Evolutionary conservation across 2,329 filamentous ascomycete genomes (phyloP).

Genomic region (Myriosclerotinia scirpicola): DNA sequence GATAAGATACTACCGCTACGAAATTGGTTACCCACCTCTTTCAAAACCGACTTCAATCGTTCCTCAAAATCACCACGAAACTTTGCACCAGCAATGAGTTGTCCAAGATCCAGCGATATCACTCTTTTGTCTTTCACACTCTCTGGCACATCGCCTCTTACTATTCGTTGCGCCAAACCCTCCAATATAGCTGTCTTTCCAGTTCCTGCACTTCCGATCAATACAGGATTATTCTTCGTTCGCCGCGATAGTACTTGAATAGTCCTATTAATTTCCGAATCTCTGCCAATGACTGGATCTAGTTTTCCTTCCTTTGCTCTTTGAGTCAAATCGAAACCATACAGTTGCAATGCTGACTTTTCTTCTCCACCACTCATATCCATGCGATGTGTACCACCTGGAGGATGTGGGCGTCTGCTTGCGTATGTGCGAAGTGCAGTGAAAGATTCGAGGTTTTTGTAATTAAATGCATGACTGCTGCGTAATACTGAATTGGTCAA

Average conservation of each 20-base stretch:
- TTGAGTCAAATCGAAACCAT: constrained; percentile 84
- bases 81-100: constrained; percentile 92
- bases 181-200: constrained; percentile 94
- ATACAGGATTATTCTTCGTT: constrained; percentile 85
- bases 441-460: constrained; percentile 43
- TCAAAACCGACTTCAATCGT: constrained; percentile 83
- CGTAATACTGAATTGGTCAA: constrained; percentile 20
- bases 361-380: constrained; percentile 73
- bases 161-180: constrained; percentile 84
- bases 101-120: constrained; percentile 82
- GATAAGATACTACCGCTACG: background rate
- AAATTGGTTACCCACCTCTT: constrained; percentile 55
- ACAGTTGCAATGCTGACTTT: constrained; percentile 88
- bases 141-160: constrained; percentile 89
- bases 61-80: constrained; percentile 97
- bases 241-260: constrained; percentile 90
- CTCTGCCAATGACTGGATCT: constrained; percentile 92
- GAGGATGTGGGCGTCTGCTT: constrained; percentile 77
- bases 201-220: constrained; percentile 82
- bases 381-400: constrained; percentile 93
- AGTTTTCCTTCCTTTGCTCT: constrained; percentile 84
- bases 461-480: constrained; percentile 25
- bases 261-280: constrained; percentile 86
- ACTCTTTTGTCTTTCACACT: constrained; percentile 94
- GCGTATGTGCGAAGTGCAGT: constrained; percentile 56